Conservation (phyloP, 1,139 yeast genomes). For the Candida sp. region DNA sequence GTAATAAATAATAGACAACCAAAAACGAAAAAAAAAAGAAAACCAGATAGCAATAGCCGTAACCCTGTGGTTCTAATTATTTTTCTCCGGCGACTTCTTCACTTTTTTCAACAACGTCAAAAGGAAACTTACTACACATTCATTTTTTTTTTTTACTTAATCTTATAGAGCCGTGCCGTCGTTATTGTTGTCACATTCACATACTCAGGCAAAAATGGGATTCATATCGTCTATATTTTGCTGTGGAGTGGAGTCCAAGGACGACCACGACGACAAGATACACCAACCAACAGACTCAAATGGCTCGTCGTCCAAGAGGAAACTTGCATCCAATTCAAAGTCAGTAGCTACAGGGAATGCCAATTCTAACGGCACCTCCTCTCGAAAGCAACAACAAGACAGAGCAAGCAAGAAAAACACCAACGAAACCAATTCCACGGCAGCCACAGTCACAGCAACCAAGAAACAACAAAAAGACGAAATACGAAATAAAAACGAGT, state of each 20-base stretch:
- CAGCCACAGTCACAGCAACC: neutral
- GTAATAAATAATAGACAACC: neutral
- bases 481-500: neutral
- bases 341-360: conserved; percentile 3
- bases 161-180: neutral
- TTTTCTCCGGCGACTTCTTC: neutral
- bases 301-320: conserved; percentile 4
- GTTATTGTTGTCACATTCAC: neutral
- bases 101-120: conserved; percentile 1
- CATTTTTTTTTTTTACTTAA: neutral
- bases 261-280: conserved; percentile 35
- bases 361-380: neutral
- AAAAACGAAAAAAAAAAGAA: neutral
- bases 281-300: conserved; percentile 11
- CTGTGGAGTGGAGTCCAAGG: conserved; percentile 42
- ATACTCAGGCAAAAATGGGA: conserved; percentile 19
- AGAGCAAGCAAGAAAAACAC: conserved; percentile 1
- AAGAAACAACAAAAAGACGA: neutral
- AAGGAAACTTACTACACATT: neutral
- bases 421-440: conserved; percentile 2
- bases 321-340: conserved; percentile 5
- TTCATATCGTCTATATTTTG: conserved; percentile 42
- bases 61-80: neutral
- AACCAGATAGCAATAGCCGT: neutral
- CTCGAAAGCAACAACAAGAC: conserved; percentile 1